Base-by-base conservation (phyloP, 306 rosid genomes). In the Corylus avellana region DNA sequence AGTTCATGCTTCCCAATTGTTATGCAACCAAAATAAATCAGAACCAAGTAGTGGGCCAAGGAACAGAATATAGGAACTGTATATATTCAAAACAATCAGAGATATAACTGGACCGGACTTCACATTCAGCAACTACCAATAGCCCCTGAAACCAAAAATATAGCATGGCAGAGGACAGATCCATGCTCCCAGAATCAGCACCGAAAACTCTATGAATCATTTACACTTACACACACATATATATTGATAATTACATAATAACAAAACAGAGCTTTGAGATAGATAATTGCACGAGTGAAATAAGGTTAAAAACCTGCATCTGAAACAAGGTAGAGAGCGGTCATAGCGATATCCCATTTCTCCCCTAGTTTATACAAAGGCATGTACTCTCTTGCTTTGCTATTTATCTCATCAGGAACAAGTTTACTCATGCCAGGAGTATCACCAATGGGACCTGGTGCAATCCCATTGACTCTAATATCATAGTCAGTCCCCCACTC, bases 401-500 rank as follows among this genome's bases (percentile, higher is more conserved):
- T 83, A 64, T 71, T 62, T 67, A 92, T 85, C 86, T 87, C 98
- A 0, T 90, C 82, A 12, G 98, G 98, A 63, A 70, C 90, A 68
- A 94, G 90, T 87, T 94, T 94, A 87, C 92, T 90, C 89, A 92
- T 57, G 75, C 98, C 98, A 72, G 97, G 86, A 16, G 98, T 94
- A 78, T 79, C 97, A 78, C 88, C 75, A 78, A 94, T 94, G 64
- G 97, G 97, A 39, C 98, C 98, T 0, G 98, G 98, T 49, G 97
- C 98, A 76, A 94, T 92, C 29, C 97, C 98, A 77, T 95, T 95
- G 71, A 92, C 98, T 79, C 97, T 87, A 59, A 95, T 91, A 81
- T 92, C 98, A 77, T 91, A 83, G 80, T 92, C 98, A 77, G 96
- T 73, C 46, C 98, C 98, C 98, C 98, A 95, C 77, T 95, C 98